Percentiles rank a stretch among this genome's conserved stretches.
Conservation (phyloP, 2,329 filamentous ascomycete genomes). For the Paraconiothyrium brasiliense region DNA sequence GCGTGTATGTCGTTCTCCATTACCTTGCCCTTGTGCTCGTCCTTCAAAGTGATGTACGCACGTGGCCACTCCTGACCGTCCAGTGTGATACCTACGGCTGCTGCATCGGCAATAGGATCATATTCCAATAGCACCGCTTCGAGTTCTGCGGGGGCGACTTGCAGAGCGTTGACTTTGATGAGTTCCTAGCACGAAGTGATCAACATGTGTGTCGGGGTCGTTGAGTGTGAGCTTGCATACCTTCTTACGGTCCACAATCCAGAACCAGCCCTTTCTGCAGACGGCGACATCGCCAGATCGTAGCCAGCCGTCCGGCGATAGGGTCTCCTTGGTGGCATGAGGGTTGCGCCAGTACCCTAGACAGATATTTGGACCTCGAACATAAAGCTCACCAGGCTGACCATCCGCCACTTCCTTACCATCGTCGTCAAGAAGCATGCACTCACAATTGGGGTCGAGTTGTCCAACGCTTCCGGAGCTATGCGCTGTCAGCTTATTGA, state of each 20-base stretch:
- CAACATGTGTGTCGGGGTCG: background rate
- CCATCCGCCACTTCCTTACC: constrained; percentile 52
- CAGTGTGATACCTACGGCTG: constrained; percentile 63
- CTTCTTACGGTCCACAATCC: constrained; percentile 51
- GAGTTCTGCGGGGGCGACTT: constrained; percentile 52
- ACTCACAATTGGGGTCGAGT: constrained; percentile 52
- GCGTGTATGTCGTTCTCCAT: constrained; percentile 38
- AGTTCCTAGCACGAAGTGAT: constrained; percentile 38
- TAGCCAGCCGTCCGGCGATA: constrained; percentile 52
- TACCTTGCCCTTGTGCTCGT: constrained; percentile 51
- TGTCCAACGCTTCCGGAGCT: constrained; percentile 52
- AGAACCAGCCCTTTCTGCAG: constrained; percentile 45
- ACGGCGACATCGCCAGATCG: constrained; percentile 49
- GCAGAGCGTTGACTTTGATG: constrained; percentile 55
- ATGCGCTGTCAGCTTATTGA: background rate
- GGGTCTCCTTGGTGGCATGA: constrained; percentile 48
- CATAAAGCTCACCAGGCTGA: constrained; percentile 51
- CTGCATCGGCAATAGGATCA: constrained; percentile 63
- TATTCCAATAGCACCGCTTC: constrained; percentile 63
- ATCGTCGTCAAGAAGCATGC: constrained; percentile 55
- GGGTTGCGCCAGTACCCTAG: constrained; percentile 55
- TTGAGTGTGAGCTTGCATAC: constrained; percentile 19
- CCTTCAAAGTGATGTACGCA: constrained; percentile 63
- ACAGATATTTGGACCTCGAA: constrained; percentile 53
- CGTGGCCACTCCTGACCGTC: constrained; percentile 62